A percentile compares a stretch with the other conserved stretches of the same genome.
Conservation (phyloP, 768 basidiomycete species). For the Naganishia vaughanmartiniae region DNA sequence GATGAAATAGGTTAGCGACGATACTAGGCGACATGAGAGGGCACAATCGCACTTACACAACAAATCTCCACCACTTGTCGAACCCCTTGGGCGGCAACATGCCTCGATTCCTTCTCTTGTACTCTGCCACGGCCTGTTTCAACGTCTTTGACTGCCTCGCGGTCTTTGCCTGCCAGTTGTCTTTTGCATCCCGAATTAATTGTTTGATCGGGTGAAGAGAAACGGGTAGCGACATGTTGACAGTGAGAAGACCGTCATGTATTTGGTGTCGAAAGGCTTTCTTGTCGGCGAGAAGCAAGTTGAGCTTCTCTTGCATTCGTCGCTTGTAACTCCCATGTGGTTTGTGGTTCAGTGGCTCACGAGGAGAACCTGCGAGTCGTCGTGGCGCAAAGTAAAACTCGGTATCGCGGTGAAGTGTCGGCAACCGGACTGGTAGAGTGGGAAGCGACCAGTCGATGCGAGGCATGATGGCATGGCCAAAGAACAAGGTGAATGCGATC, state of each 20-base stretch:
- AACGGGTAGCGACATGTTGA: conserved; percentile 38
- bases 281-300: neutral
- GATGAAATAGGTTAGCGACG: neutral
- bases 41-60: conserved; percentile 39
- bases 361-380: neutral
- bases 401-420: neutral
- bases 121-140: conserved; percentile 42
- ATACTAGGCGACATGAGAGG: neutral
- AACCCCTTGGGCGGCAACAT: conserved; percentile 46
- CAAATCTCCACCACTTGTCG: conserved; percentile 49
- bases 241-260: conserved; percentile 41
- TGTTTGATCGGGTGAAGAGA: conserved; percentile 47
- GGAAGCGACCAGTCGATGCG: conserved; percentile 8
- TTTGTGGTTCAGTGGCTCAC: neutral
- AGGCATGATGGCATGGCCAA: neutral
- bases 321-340: neutral
- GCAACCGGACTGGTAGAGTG: neutral
- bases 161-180: conserved; percentile 44
- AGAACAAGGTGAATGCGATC: conserved; percentile 1
- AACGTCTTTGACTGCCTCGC: conserved; percentile 41
- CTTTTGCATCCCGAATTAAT: conserved; percentile 43
- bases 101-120: conserved; percentile 40
- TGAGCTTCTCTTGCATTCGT: neutral
- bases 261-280: conserved; percentile 24
- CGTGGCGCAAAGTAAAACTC: conserved; percentile 11